Conservation (phyloP, 768 basidiomycete genomes). For the Lentinula guzmanii region DNA sequence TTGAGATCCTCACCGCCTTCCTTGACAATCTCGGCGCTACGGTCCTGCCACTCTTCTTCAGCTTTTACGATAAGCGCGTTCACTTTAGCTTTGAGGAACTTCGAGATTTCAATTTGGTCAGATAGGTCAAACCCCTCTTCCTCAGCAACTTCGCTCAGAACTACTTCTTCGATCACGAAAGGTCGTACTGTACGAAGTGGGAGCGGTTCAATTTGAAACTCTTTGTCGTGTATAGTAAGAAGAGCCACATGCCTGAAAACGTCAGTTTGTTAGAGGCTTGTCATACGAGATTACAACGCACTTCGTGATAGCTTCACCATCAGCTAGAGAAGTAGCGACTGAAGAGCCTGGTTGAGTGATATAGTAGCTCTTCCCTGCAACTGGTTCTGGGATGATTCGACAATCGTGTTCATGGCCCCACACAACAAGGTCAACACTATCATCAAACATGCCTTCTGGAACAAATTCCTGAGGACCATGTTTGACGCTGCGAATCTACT, state of each 20-base stretch:
- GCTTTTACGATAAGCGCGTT: conserved; percentile 76
- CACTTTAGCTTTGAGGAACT: conserved; percentile 73
- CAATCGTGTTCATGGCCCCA: conserved; percentile 99
- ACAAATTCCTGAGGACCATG: conserved; percentile 94
- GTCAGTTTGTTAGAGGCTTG: neutral
- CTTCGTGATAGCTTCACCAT: conserved; percentile 93
- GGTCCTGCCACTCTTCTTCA: conserved; percentile 70
- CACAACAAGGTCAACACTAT: conserved; percentile 86
- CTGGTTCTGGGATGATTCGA: conserved; percentile 82
- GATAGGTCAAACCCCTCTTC: conserved; percentile 70
- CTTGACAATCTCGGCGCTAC: conserved; percentile 53
- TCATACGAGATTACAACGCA: conserved; percentile 25
- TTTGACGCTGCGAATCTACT: conserved; percentile 56
- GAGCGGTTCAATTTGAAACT: conserved; percentile 81
- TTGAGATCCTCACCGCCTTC: conserved; percentile 58
- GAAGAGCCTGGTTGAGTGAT: conserved; percentile 95
- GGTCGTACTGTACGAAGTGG: conserved; percentile 90
- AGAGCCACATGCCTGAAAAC: conserved; percentile 80
- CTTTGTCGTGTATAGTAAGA: conserved; percentile 80
- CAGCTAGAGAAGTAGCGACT: conserved; percentile 89
- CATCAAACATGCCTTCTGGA: conserved; percentile 96
- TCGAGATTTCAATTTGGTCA: conserved; percentile 79
- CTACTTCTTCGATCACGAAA: conserved; percentile 82
- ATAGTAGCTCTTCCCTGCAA: conserved; percentile 86
- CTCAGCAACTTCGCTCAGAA: conserved; percentile 71